These are phyloP conservation scores for Xylaria sp. DNA, from an alignment of 2,329 filamentous ascomycete genomes.

Conservation along the genomic window DNA sequence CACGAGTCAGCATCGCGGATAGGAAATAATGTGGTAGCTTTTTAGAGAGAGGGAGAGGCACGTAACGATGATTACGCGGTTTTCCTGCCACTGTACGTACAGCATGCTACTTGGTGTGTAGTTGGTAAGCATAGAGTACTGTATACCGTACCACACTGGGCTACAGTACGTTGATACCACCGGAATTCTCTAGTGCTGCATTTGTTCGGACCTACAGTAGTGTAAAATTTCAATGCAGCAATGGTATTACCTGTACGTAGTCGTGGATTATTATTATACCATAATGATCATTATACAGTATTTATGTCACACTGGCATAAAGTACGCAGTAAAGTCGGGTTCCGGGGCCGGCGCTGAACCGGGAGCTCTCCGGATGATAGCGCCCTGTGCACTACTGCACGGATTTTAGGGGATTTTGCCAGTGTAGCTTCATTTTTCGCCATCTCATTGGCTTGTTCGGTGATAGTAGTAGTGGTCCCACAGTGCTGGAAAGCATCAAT, in stretches of 20 bases:
- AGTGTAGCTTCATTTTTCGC: slow-evolving; percentile 5
- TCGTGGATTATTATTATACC: too few species aligned
- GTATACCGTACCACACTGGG: background rate
- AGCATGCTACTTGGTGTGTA: background rate
- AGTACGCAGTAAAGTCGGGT: background rate
- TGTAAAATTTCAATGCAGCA: too few species aligned
- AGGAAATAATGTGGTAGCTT: slow-evolving; percentile 10
- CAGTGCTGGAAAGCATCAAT: slow-evolving; percentile 4
- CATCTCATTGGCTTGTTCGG: slow-evolving; percentile 19
- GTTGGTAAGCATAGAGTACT: too few species aligned
- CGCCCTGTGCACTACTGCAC: background rate
- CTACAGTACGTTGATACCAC: background rate
- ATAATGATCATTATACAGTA: background rate
- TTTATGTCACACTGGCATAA: background rate
- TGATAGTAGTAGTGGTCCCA: slow-evolving; percentile 17
- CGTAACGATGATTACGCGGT: slow-evolving; percentile 12
- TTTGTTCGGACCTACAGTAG: too few species aligned
- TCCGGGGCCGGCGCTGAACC: background rate
- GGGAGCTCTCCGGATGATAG: slow-evolving; percentile 1
- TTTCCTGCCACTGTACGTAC: background rate
- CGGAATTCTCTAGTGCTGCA: background rate
- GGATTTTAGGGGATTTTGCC: background rate
- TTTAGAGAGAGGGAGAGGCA: background rate
- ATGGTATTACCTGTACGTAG: too few species aligned
- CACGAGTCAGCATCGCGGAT: slow-evolving; percentile 27